A percentile compares a stretch with the other conserved stretches of the same genome.
These are phyloP conservation scores for Penicillium sp. DNA, from an alignment of 2,329 filamentous ascomycete species.

Conservation along the genomic window DNA sequence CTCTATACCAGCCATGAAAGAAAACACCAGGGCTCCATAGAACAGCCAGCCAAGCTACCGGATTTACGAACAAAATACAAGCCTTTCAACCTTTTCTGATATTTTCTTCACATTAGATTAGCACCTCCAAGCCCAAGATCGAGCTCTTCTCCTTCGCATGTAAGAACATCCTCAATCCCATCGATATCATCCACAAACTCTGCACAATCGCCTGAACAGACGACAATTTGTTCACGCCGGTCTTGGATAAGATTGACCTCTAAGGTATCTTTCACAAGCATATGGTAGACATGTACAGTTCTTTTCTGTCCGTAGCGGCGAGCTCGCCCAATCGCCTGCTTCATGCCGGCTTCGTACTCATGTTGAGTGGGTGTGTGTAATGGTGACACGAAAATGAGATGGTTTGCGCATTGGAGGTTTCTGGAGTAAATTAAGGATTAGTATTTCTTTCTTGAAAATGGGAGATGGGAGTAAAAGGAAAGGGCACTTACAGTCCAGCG, in stretches of 20 bases:
- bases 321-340: conserved; percentile 63
- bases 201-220: background rate
- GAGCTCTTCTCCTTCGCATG: no score
- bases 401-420: conserved; percentile 65
- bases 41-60: no score
- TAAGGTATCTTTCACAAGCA: conserved; percentile 45
- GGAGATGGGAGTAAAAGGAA: background rate
- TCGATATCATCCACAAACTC: background rate
- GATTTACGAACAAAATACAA: no score
- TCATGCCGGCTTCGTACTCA: conserved; percentile 60
- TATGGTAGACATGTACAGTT: conserved; percentile 59
- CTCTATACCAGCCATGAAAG: no score
- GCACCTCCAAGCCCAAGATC: no score
- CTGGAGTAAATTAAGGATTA: conserved; percentile 34
- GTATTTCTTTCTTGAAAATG: background rate
- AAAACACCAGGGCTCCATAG: no score
- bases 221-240: background rate
- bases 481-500: conserved; percentile 58
- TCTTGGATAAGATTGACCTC: conserved; percentile 48
- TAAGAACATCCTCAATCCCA: background rate
- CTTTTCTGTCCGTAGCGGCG: conserved; percentile 60
- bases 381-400: conserved; percentile 64
- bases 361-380: conserved; percentile 53
- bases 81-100: no score
- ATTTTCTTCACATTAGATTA: no score